Evolutionary conservation across 106 monocot species (phyloP).

Genomic region (Dendrobium chrysotoxum): DNA sequence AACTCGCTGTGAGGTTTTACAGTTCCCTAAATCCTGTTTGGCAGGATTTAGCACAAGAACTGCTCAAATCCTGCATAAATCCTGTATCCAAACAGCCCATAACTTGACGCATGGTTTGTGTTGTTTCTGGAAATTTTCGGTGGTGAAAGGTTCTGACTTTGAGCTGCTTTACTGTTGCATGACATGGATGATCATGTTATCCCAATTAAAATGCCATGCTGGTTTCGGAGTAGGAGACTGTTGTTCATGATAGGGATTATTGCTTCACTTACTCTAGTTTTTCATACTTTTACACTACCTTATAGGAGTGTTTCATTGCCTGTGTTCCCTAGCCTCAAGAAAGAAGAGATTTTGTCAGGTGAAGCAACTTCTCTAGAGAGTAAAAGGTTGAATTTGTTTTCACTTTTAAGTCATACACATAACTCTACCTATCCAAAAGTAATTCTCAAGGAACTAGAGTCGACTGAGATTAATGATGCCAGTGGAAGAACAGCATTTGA

Average conservation of each 20-base stretch:
- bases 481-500: not conserved
- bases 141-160: not conserved
- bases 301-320: conserved; percentile 15
- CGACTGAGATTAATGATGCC: not conserved
- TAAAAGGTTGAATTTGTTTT: conserved; percentile 2
- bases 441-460: not conserved
- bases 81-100: not conserved
- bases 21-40: too few relatives aligned
- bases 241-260: conserved; percentile 27
- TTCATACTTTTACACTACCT: conserved; percentile 32
- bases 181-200: conserved; percentile 5
- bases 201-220: not conserved
- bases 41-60: not conserved
- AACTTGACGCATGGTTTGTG: not conserved
- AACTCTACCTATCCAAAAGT: conserved; percentile 1
- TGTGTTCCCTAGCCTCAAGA: conserved; percentile 6
- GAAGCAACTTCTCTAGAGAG: not conserved
- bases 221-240: conserved; percentile 18
- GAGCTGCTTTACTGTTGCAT: not conserved
- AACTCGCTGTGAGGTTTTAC: too few relatives aligned
- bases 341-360: not conserved
- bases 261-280: conserved; percentile 22
- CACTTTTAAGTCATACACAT: conserved; percentile 10
- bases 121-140: not conserved
- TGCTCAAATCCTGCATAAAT: not conserved